A percentile compares a stretch with the other conserved stretches of the same genome.
Evolutionary conservation across 2,329 filamentous ascomycete species (phyloP).

Genomic region (Penicillium palitans): DNA sequence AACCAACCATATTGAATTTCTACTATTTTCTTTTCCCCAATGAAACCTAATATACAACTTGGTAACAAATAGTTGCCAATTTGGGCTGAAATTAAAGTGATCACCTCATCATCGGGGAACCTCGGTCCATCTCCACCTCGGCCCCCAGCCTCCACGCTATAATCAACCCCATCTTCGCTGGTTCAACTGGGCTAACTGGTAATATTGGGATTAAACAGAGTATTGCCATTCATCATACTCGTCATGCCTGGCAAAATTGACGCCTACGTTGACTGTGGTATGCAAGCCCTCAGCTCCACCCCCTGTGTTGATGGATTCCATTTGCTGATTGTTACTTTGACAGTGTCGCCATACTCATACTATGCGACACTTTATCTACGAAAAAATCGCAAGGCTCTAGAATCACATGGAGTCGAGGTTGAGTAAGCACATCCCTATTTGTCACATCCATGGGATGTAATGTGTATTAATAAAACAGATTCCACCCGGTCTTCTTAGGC

Average conservation of each 20-base stretch:
- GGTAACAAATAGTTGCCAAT: too few relatives aligned
- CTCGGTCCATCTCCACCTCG: slow-evolving; percentile 25
- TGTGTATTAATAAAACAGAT: slow-evolving; percentile 46
- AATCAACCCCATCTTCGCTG: slow-evolving; percentile 5
- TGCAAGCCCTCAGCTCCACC: neutral
- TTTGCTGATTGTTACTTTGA: neutral
- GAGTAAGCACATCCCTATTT: slow-evolving; percentile 55
- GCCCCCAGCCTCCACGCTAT: slow-evolving; percentile 9
- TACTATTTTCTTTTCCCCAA: too few relatives aligned
- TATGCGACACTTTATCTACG: slow-evolving; percentile 59
- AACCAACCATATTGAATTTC: neutral
- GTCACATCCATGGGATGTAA: neutral
- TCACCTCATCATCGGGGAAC: slow-evolving; percentile 27
- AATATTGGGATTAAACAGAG: neutral
- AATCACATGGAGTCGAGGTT: slow-evolving; percentile 61
- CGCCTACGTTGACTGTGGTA: slow-evolving; percentile 28
- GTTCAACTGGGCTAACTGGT: neutral
- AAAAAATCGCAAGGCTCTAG: slow-evolving; percentile 56
- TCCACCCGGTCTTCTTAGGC: slow-evolving; percentile 71
- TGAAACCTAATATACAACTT: neutral
- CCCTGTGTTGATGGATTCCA: neutral
- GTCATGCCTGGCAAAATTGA: slow-evolving; percentile 26
- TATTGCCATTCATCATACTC: neutral
- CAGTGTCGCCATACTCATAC: slow-evolving; percentile 64
- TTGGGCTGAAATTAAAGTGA: slow-evolving; percentile 12